phyloP scores from a whole-genome alignment of 2,329 filamentous ascomycete species.

The Aspergillus nomiae region DNA sequence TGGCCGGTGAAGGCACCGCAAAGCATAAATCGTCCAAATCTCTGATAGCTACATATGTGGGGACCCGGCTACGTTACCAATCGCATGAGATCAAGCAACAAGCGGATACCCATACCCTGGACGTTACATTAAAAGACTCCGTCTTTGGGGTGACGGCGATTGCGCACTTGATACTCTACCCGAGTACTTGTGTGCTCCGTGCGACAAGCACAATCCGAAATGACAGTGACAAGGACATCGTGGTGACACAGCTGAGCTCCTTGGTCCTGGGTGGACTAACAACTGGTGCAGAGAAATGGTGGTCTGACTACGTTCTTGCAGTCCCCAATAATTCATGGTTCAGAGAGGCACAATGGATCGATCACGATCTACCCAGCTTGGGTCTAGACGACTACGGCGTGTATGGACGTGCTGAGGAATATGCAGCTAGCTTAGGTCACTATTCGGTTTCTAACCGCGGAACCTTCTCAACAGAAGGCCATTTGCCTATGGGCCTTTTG shows the following conservation, averaged over 20 bases:
- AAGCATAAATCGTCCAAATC: conserved; percentile 29
- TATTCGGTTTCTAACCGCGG: conserved; percentile 30
- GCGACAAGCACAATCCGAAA: conserved; percentile 26
- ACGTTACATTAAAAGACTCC: conserved; percentile 20
- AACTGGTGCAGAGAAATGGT: conserved; percentile 18
- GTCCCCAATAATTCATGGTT: conserved; percentile 36
- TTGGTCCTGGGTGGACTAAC: conserved; percentile 26
- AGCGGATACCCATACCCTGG: conserved; percentile 11
- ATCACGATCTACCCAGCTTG: conserved; percentile 26
- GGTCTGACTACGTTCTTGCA: conserved; percentile 26
- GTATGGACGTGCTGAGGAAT: conserved; percentile 20
- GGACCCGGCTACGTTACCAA: conserved; percentile 24
- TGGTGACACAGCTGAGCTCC: conserved; percentile 26
- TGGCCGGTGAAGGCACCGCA: conserved; percentile 28
- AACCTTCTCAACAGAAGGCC: conserved; percentile 31
- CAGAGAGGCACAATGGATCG: conserved; percentile 37
- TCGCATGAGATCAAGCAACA: conserved; percentile 13
- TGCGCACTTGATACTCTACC: conserved; percentile 24
- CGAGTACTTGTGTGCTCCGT: conserved; percentile 20
- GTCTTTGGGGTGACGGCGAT: conserved; percentile 19
- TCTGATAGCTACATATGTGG: conserved; percentile 26
- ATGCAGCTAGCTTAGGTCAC: conserved; percentile 21
- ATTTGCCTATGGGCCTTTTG: conserved; percentile 35
- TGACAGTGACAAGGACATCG: conserved; percentile 7
- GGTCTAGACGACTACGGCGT: conserved; percentile 31